Base-by-base conservation (phyloP, 2,329 filamentous ascomycete species). In the Talaromyces sp. region DNA sequence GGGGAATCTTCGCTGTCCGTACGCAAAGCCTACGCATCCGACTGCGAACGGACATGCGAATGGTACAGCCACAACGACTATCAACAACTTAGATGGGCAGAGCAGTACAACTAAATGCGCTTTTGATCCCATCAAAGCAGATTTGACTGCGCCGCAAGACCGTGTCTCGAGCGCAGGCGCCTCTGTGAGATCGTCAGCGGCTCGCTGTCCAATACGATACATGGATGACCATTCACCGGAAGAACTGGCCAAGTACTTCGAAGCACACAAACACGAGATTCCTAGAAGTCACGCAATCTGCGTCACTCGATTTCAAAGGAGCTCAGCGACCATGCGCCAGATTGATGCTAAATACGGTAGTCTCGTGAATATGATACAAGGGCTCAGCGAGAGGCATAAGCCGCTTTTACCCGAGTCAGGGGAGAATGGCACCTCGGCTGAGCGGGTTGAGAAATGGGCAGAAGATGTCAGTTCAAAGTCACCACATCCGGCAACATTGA, bases 281-380 rank as follows among this genome's bases (percentile, higher is more conserved):
- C 94, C 94, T 10, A 87, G 94, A 71, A 97, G 93, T 75, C 94
- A 98, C 78, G 92, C 96, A 75, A 87, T 97, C 52, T 98, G 94
- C 76, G 88, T 98, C 67, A 89, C 91, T 73, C 87, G 93, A 65
- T 97, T 97, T 75, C 64, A 66, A 19, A 92, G 96, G 78, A 90
- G 87, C 76, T 94, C 93, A 73, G 90, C 94, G 71, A 86, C 93
- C 73, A 91, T 96, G 73, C 88, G 88, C 69, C 91, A 96, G 78
- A 83, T 98, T 63, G 94, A 98, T 76, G 92, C 92, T 68, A 98
- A 97, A 77, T 98, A 97, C 75, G 93, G 92, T 69, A 64, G 35
- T 60, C 82, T 97, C 50, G 92, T 92, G 70, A 96, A 87, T 79
- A 97, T 98, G 94, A 96, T 98, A 67, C 90, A 95, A 75, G 92